These are phyloP conservation scores for Aspergillus jensenii DNA, from an alignment of 2,329 filamentous ascomycete species.

Conservation along the genomic window DNA sequence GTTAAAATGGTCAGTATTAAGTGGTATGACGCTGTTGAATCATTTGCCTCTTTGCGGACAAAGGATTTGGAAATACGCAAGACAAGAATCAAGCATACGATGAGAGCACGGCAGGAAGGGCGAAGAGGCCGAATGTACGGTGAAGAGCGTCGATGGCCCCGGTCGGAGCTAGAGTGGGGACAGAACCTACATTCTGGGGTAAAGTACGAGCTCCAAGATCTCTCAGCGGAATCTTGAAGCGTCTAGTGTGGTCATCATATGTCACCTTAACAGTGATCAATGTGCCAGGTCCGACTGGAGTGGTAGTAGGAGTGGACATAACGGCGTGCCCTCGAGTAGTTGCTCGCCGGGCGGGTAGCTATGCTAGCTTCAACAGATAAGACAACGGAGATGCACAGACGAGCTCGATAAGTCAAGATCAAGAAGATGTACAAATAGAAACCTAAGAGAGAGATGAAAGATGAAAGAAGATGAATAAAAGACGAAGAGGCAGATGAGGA, in stretches of 20 bases:
- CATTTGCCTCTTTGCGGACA: neutral
- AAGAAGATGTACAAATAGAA: constrained; percentile 3
- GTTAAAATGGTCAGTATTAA: constrained; percentile 23
- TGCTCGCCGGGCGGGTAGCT: constrained; percentile 7
- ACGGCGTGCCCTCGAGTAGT: constrained; percentile 12
- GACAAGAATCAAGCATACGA: neutral
- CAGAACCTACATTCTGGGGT: constrained; percentile 72
- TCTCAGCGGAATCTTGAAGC: constrained; percentile 85
- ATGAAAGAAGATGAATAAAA: constrained; percentile 12
- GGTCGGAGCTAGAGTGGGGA: constrained; percentile 40
- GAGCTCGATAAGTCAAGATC: neutral
- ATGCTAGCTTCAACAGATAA: constrained; percentile 10
- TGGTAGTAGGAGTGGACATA: constrained; percentile 42
- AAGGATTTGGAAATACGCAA: constrained; percentile 8
- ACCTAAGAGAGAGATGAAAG: neutral
- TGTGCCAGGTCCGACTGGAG: constrained; percentile 63
- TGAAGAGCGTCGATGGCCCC: constrained; percentile 17
- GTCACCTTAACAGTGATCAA: constrained; percentile 83
- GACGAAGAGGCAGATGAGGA: constrained; percentile 9
- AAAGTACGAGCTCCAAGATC: constrained; percentile 75
- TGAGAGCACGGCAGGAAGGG: constrained; percentile 4
- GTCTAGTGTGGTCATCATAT: constrained; percentile 71
- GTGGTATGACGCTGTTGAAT: constrained; percentile 6
- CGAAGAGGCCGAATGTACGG: neutral
- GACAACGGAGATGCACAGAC: constrained; percentile 8